Conservation (phyloP, 2,329 filamentous ascomycete species). For the Nannizziopsis arthrosporioides region DNA sequence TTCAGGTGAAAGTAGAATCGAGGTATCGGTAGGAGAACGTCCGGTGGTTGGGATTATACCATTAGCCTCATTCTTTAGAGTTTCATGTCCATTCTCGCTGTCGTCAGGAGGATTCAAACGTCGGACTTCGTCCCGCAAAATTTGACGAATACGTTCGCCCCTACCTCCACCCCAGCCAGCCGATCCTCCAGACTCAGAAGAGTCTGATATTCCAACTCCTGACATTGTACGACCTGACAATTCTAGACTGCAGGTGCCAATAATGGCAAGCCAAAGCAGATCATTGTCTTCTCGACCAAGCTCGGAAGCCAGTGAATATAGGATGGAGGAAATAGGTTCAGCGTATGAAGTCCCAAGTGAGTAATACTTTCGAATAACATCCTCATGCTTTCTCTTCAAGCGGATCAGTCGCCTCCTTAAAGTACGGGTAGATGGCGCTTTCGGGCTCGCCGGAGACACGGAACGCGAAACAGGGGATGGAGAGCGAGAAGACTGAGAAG, state of each 20-base stretch:
- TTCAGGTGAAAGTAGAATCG: conserved; percentile 85
- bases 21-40: conserved; percentile 76
- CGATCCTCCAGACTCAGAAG: conserved; percentile 42
- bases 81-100: conserved; percentile 47
- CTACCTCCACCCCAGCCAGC: conserved; percentile 71
- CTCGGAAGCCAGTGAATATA: conserved; percentile 90
- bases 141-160: conserved; percentile 70
- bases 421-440: conserved; percentile 56
- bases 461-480: conserved; percentile 34
- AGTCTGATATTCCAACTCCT: conserved; percentile 55
- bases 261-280: conserved; percentile 84
- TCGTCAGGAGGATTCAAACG: conserved; percentile 72
- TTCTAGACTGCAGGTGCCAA: conserved; percentile 89
- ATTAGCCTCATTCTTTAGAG: conserved; percentile 52
- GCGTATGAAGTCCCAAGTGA: conserved; percentile 78
- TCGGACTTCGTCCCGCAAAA: conserved; percentile 84
- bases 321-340: conserved; percentile 84
- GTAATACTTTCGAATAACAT: conserved; percentile 70
- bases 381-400: conserved; percentile 65
- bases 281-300: conserved; percentile 95
- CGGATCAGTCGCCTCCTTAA: conserved; percentile 62
- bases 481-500: conserved; percentile 37
- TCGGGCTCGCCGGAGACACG: conserved; percentile 34
- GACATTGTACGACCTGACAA: conserved; percentile 77
- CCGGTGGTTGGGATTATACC: conserved; percentile 86